Conservation (phyloP, 305 asterid genomes). For the Solanum hybrid region DNA sequence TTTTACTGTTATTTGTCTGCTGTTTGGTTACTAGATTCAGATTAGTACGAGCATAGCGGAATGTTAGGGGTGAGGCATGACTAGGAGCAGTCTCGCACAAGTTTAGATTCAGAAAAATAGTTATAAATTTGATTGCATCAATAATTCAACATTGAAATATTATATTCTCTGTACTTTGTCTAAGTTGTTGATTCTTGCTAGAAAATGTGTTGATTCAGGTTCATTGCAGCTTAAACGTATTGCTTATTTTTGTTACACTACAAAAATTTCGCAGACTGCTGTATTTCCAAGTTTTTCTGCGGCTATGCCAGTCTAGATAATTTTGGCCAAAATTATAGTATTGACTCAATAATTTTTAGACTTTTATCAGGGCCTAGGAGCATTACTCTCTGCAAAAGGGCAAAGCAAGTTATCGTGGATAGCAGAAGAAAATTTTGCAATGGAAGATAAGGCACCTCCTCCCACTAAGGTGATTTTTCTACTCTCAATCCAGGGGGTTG, state of each 20-base stretch:
- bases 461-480: constrained; percentile 36
- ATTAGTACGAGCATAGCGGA: background rate
- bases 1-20: background rate
- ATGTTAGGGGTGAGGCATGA: background rate
- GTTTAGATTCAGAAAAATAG: background rate
- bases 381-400: constrained; percentile 58
- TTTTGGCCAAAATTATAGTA: background rate
- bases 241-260: background rate
- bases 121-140: background rate
- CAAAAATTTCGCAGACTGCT: background rate
- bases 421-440: constrained; percentile 52
- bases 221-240: background rate
- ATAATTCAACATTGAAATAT: background rate
- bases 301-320: background rate
- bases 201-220: background rate
- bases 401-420: constrained; percentile 56
- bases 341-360: constrained; percentile 36
- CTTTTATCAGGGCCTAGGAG: constrained; percentile 50
- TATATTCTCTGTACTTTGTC: background rate
- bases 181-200: background rate
- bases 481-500: background rate
- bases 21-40: background rate
- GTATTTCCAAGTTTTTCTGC: background rate
- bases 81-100: background rate
- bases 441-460: constrained; percentile 45